Percentiles rank a stretch among this genome's conserved stretches.
These are phyloP conservation scores for Mortierella sp. DNA, from an alignment of 371 early-diverging fungal species.

Conservation along the genomic window DNA sequence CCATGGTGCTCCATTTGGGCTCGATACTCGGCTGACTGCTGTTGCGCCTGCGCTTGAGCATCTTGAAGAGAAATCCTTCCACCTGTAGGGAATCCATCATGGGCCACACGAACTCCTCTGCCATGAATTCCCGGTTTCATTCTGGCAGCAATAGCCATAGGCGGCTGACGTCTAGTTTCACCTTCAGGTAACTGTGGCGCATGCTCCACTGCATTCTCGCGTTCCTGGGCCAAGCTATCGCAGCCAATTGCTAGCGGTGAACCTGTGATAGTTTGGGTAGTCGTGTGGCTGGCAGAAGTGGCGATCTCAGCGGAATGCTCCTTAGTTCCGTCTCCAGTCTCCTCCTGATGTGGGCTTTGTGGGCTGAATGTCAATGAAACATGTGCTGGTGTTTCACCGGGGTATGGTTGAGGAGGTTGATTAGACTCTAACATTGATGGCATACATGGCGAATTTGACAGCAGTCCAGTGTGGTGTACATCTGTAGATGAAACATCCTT, in stretches of 20 bases:
- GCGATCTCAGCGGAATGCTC: not conserved
- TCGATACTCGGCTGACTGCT: slow-evolving; percentile 31
- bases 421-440: too few species aligned
- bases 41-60: slow-evolving; percentile 37
- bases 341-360: not conserved
- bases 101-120: slow-evolving; percentile 12
- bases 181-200: not conserved
- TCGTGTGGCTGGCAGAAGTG: not conserved
- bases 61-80: slow-evolving; percentile 24
- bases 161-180: slow-evolving; percentile 9
- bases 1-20: slow-evolving; percentile 11
- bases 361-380: too few species aligned
- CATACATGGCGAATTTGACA: too few species aligned
- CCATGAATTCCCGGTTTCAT: slow-evolving; percentile 38
- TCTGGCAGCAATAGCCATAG: slow-evolving; percentile 36
- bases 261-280: not conserved
- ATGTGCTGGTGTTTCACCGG: too few species aligned
- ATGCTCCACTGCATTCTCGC: not conserved
- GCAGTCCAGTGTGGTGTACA: not conserved
- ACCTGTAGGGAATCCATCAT: slow-evolving; percentile 23
- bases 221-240: not conserved
- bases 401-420: not conserved
- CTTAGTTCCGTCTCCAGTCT: not conserved
- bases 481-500: not conserved
- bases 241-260: not conserved